A percentile compares a stretch with the other conserved stretches of the same genome.
Evolutionary conservation across 306 rosid species (phyloP).

Genomic region (Canavalia ensiformis): DNA sequence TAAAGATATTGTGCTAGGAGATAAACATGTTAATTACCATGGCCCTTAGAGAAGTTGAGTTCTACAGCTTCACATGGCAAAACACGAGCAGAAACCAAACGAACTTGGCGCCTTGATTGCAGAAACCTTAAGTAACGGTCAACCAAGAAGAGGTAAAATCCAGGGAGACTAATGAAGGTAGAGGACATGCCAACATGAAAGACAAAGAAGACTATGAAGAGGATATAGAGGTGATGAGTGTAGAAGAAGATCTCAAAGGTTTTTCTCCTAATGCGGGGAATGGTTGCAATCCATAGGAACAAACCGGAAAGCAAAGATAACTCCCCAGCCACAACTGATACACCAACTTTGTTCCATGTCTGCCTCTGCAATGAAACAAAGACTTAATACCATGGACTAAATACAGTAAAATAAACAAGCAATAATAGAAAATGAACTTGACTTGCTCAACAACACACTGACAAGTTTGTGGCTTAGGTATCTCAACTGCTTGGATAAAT

Average conservation of each 20-base stretch:
- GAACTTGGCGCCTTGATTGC: slow-evolving; percentile 62
- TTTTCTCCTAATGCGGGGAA: slow-evolving; percentile 71
- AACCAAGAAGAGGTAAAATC: slow-evolving; percentile 78
- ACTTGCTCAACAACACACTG: too few relatives aligned
- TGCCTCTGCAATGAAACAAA: slow-evolving; percentile 60
- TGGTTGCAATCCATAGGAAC: slow-evolving; percentile 66
- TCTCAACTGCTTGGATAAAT: too few relatives aligned
- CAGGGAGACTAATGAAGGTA: slow-evolving; percentile 69
- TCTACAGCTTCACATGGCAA: slow-evolving; percentile 71
- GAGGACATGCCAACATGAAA: slow-evolving; percentile 73
- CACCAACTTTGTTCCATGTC: slow-evolving; percentile 60
- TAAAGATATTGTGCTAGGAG: neutral
- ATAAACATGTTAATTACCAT: slow-evolving; percentile 51
- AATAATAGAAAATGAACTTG: neutral
- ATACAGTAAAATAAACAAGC: neutral
- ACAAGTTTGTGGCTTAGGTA: too few relatives aligned
- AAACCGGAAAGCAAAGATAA: slow-evolving; percentile 67
- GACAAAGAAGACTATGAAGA: slow-evolving; percentile 73
- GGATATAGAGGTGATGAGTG: slow-evolving; percentile 75
- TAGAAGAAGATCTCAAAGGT: slow-evolving; percentile 79
- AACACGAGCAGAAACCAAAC: slow-evolving; percentile 65
- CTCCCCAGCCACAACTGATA: slow-evolving; percentile 80
- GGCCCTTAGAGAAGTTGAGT: slow-evolving; percentile 77
- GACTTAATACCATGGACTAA: neutral
- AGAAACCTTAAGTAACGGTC: slow-evolving; percentile 80